These are phyloP conservation scores for Neonectria punicea DNA, from an alignment of 2,329 filamentous ascomycete genomes.

Conservation along the genomic window DNA sequence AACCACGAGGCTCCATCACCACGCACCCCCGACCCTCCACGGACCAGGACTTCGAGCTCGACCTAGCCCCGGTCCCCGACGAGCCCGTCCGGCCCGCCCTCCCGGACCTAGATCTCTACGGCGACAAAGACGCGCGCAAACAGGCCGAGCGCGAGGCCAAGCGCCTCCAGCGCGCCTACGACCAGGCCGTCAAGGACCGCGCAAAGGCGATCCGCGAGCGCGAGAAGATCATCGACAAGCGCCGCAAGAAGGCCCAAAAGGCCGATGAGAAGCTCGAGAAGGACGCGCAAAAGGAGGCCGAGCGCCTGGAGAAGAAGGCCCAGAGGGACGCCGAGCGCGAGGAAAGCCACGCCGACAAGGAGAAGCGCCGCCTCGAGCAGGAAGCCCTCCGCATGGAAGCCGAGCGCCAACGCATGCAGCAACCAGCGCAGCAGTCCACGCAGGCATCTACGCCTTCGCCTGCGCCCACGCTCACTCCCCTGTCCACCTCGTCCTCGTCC, in stretches of 20 bases:
- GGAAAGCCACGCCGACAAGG: slow-evolving; percentile 34
- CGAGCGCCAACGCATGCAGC: slow-evolving; percentile 23
- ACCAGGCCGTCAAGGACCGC: slow-evolving; percentile 73
- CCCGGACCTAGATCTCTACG: slow-evolving; percentile 67
- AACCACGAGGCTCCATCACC: slow-evolving; percentile 3
- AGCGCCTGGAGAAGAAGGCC: slow-evolving; percentile 44
- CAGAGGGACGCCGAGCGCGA: slow-evolving; percentile 34
- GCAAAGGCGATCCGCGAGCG: slow-evolving; percentile 72
- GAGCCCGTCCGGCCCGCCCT: slow-evolving; percentile 57
- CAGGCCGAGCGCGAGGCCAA: slow-evolving; percentile 76
- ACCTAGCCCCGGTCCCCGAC: slow-evolving; percentile 52
- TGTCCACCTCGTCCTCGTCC: slow-evolving; percentile 1
- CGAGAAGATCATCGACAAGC: slow-evolving; percentile 67
- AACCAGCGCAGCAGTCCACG: slow-evolving; percentile 5
- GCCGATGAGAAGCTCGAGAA: slow-evolving; percentile 48
- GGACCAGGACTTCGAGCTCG: slow-evolving; percentile 23
- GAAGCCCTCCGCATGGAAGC: slow-evolving; percentile 14
- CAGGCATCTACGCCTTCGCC: background rate
- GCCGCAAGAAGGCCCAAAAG: slow-evolving; percentile 55
- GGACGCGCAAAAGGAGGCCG: slow-evolving; percentile 41
- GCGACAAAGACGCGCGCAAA: slow-evolving; percentile 73
- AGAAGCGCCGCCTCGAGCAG: slow-evolving; percentile 29
- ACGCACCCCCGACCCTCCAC: slow-evolving; percentile 4
- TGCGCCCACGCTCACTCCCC: background rate
- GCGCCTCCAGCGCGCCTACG: slow-evolving; percentile 70